Evolutionary conservation across 805 yeast species (phyloP).

Genomic region (Kluyveromyces wickerhamii): DNA sequence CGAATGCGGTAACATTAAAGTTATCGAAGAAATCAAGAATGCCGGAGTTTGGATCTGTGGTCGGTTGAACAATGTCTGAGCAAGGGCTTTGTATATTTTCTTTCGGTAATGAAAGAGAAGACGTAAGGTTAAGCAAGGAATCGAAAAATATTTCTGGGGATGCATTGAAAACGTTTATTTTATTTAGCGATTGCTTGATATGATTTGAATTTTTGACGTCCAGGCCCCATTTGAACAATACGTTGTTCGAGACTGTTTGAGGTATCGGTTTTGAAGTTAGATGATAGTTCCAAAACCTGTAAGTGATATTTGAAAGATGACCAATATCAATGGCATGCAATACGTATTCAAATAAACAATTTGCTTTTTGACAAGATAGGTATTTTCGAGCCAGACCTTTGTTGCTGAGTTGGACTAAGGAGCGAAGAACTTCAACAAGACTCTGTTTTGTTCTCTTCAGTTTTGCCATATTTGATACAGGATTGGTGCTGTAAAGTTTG

Average conservation of each 20-base stretch:
- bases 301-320: constrained; percentile 1
- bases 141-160: not conserved
- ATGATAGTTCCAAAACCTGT: constrained; percentile 4
- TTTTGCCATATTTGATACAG: not conserved
- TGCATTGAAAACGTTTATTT: not conserved
- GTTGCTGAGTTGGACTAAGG: not conserved
- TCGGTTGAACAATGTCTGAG: not conserved
- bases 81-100: not conserved
- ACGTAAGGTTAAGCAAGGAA: not conserved
- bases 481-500: no score
- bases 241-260: not conserved
- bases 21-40: not conserved
- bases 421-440: not conserved
- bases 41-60: not conserved
- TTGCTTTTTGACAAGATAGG: not conserved
- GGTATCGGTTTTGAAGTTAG: constrained; percentile 1
- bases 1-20: not conserved
- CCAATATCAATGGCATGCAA: constrained; percentile 4
- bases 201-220: constrained; percentile 3
- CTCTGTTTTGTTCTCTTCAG: not conserved
- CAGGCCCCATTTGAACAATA: constrained; percentile 6
- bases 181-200: constrained; percentile 2
- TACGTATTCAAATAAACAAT: constrained; percentile 3
- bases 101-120: not conserved
- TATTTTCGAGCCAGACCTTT: not conserved